Conservation (phyloP, 2,329 filamentous ascomycete species). For the Apiospora hydei region DNA sequence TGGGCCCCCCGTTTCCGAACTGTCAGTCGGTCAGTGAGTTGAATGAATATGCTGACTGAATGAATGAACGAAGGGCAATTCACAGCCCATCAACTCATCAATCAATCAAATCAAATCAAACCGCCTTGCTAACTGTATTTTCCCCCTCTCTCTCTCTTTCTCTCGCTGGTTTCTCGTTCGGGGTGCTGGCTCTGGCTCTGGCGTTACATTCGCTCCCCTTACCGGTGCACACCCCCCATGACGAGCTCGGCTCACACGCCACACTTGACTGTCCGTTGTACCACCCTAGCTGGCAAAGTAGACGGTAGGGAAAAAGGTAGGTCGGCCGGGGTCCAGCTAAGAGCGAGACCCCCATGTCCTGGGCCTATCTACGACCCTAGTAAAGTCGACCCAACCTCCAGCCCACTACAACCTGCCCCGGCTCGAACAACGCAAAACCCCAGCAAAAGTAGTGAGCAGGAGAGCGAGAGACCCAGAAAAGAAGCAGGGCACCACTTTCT, state of each 20-base stretch:
- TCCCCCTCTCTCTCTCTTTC: neutral
- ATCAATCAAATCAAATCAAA: neutral
- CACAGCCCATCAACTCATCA: neutral
- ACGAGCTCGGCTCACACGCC: constrained; percentile 22
- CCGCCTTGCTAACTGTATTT: constrained; percentile 12
- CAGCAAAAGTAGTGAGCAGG: constrained; percentile 24
- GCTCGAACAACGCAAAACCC: constrained; percentile 27
- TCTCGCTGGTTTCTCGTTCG: neutral
- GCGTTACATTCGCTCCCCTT: constrained; percentile 26
- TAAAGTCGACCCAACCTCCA: constrained; percentile 25
- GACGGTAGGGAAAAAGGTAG: constrained; percentile 17
- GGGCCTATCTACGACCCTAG: constrained; percentile 20
- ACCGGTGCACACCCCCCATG: constrained; percentile 25
- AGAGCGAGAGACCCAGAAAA: constrained; percentile 21
- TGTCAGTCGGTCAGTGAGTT: neutral
- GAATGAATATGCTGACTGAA: neutral
- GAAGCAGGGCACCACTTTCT: constrained; percentile 22
- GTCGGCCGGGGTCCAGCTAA: constrained; percentile 20
- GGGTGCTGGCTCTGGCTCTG: neutral
- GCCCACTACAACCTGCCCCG: constrained; percentile 25
- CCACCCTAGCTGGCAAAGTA: constrained; percentile 22
- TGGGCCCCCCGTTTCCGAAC: neutral
- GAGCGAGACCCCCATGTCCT: constrained; percentile 24
- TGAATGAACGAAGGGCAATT: neutral
- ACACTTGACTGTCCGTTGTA: constrained; percentile 25